Percentiles rank a stretch among this genome's conserved stretches.
Evolutionary conservation across 768 basidiomycete species (phyloP).

Genomic region (Leccinellum luteum): DNA sequence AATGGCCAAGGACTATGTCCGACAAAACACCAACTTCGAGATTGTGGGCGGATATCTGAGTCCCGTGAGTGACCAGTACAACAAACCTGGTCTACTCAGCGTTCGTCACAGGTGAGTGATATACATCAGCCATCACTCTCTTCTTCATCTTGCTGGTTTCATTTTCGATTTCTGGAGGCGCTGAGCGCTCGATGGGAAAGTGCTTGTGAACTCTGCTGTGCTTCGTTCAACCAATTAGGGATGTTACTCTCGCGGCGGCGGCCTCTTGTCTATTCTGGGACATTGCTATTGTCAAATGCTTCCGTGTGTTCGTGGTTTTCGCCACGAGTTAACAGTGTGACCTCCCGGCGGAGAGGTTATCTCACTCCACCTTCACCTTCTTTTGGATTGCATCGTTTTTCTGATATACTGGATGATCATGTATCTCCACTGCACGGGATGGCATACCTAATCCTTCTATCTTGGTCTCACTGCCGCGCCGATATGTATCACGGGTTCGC

Average conservation of each 20-base stretch:
- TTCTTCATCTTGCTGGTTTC: not conserved
- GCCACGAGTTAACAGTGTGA: slow-evolving; percentile 5
- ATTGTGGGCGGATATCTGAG: slow-evolving; percentile 95
- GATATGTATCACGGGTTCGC: slow-evolving; percentile 10
- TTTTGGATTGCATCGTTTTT: slow-evolving; percentile 10
- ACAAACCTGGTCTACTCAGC: slow-evolving; percentile 90
- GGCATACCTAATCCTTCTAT: slow-evolving; percentile 12
- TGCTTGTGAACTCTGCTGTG: not conserved
- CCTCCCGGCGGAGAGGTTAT: slow-evolving; percentile 4
- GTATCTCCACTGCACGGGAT: slow-evolving; percentile 8
- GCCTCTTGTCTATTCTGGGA: slow-evolving; percentile 17
- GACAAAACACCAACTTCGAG: slow-evolving; percentile 89
- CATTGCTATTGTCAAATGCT: not conserved
- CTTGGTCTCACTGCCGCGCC: slow-evolving; percentile 8
- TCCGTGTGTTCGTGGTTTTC: slow-evolving; percentile 3
- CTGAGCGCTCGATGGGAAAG: slow-evolving; percentile 2
- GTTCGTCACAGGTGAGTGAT: slow-evolving; percentile 80
- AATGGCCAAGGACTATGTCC: slow-evolving; percentile 96
- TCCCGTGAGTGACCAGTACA: slow-evolving; percentile 94
- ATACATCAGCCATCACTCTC: slow-evolving; percentile 1
- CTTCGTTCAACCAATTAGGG: slow-evolving; percentile 8
- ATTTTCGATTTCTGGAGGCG: not conserved
- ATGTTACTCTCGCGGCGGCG: slow-evolving; percentile 9
- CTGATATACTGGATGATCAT: slow-evolving; percentile 9
- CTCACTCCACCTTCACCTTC: slow-evolving; percentile 7